phyloP scores from a whole-genome alignment of 1,284 basidiomycete genomes.

The Apiotrichum brassicae region DNA sequence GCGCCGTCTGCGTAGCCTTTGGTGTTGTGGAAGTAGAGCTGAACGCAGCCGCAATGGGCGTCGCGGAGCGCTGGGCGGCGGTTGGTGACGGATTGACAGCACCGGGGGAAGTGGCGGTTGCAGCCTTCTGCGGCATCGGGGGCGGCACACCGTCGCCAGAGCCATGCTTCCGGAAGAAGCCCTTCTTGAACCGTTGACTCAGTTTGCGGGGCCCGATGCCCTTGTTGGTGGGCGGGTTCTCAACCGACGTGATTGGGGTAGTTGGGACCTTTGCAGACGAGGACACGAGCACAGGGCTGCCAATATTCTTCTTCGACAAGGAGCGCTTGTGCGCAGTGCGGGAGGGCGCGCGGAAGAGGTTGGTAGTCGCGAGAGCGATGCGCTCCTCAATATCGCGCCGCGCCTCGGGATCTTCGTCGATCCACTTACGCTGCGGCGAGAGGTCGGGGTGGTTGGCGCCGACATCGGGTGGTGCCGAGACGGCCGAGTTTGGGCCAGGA shows the following conservation, averaged over 20 bases:
- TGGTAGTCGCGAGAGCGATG: constrained; percentile 40
- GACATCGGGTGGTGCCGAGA: background rate
- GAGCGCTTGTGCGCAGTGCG: constrained; percentile 13
- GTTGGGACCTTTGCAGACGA: constrained; percentile 28
- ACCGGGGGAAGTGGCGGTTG: background rate
- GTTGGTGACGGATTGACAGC: background rate
- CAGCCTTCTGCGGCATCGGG: constrained; percentile 8
- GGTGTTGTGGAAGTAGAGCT: background rate
- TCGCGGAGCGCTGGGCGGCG: background rate
- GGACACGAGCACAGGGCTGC: constrained; percentile 34
- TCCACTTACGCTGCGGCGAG: constrained; percentile 8
- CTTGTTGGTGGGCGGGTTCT: constrained; percentile 1
- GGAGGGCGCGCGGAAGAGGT: constrained; percentile 37
- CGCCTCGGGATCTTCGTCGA: constrained; percentile 31
- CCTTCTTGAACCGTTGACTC: constrained; percentile 34
- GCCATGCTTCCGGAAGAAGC: constrained; percentile 28
- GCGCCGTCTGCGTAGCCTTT: background rate
- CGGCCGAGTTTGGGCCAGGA: background rate
- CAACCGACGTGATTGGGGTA: constrained; percentile 16
- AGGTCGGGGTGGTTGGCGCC: background rate
- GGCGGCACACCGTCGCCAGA: constrained; percentile 18
- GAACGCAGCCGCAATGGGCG: background rate
- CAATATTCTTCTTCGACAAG: constrained; percentile 26
- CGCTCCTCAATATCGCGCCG: constrained; percentile 41
- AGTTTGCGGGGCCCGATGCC: constrained; percentile 2